These are phyloP conservation scores for Lithospermum erythrorhizon DNA, from an alignment of 257 asterid genomes.

Conservation along the genomic window DNA sequence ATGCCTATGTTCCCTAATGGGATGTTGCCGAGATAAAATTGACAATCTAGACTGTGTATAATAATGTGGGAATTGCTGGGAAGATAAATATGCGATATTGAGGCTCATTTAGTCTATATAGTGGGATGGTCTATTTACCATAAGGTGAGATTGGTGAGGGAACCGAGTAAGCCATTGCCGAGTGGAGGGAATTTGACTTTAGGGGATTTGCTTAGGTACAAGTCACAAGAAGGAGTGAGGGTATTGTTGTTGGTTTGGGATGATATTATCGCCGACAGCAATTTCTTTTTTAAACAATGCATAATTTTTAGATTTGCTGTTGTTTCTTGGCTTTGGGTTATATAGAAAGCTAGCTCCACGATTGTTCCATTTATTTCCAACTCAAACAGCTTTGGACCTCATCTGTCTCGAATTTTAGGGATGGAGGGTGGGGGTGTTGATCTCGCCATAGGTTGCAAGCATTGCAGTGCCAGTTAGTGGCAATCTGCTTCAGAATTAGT, in stretches of 20 bases:
- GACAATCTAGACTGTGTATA: slow-evolving; percentile 22
- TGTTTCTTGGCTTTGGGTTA: slow-evolving; percentile 1
- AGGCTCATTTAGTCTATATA: slow-evolving; percentile 61
- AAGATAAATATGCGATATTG: slow-evolving; percentile 60
- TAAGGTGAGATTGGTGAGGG: slow-evolving; percentile 63
- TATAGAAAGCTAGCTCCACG: neutral
- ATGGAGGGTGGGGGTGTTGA: too few relatives aligned
- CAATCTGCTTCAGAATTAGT: too few relatives aligned
- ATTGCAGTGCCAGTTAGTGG: too few relatives aligned
- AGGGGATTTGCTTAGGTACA: slow-evolving; percentile 79
- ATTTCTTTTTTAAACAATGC: slow-evolving; percentile 72
- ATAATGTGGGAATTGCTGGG: slow-evolving; percentile 61
- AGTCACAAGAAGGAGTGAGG: slow-evolving; percentile 94
- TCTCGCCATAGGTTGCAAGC: too few relatives aligned
- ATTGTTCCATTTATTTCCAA: neutral
- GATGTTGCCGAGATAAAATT: slow-evolving; percentile 49
- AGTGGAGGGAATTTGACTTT: slow-evolving; percentile 72
- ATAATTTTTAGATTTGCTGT: slow-evolving; percentile 9
- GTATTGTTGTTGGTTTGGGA: slow-evolving; percentile 94
- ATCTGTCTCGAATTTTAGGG: too few relatives aligned
- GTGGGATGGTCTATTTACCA: slow-evolving; percentile 76
- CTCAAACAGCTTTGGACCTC: too few relatives aligned
- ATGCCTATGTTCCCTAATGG: slow-evolving; percentile 67
- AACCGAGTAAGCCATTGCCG: slow-evolving; percentile 62
- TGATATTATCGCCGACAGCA: slow-evolving; percentile 87